A percentile compares a stretch with the other conserved stretches of the same genome.
Conservation (phyloP, 345 rosid species). For the Xanthoceras sorbifolium region DNA sequence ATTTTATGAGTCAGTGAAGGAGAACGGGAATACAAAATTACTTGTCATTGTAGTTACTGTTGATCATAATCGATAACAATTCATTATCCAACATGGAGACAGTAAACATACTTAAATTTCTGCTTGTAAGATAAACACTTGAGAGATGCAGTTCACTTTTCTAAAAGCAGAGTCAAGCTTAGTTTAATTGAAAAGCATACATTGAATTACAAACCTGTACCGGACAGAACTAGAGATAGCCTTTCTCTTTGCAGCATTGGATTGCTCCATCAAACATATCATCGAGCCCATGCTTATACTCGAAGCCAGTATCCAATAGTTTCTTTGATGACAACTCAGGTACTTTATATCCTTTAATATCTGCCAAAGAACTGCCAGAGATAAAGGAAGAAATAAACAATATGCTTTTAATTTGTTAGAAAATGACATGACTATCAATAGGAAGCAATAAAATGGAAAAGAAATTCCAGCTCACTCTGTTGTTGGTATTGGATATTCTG, state of each 20-base stretch:
- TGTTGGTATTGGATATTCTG: slow-evolving; percentile 25
- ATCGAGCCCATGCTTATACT: slow-evolving; percentile 26
- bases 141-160: too few relatives aligned
- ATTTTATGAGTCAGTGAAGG: background rate
- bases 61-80: too few relatives aligned
- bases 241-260: slow-evolving; percentile 34
- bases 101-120: too few relatives aligned
- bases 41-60: too few relatives aligned
- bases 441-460: background rate
- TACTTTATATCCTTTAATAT: slow-evolving; percentile 6
- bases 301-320: slow-evolving; percentile 37
- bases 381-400: background rate
- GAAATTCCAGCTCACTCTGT: slow-evolving; percentile 22
- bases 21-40: background rate
- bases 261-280: slow-evolving; percentile 41
- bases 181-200: too few relatives aligned
- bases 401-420: background rate
- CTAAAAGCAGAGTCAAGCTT: too few relatives aligned
- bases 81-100: too few relatives aligned
- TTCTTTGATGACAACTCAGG: slow-evolving; percentile 32
- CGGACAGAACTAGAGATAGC: slow-evolving; percentile 23
- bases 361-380: slow-evolving; percentile 25
- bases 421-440: background rate
- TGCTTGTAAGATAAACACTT: too few relatives aligned
- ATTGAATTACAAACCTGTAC: background rate